Base-by-base conservation (phyloP, 495 filamentous ascomycete species). In the Haplographium delicatum region DNA sequence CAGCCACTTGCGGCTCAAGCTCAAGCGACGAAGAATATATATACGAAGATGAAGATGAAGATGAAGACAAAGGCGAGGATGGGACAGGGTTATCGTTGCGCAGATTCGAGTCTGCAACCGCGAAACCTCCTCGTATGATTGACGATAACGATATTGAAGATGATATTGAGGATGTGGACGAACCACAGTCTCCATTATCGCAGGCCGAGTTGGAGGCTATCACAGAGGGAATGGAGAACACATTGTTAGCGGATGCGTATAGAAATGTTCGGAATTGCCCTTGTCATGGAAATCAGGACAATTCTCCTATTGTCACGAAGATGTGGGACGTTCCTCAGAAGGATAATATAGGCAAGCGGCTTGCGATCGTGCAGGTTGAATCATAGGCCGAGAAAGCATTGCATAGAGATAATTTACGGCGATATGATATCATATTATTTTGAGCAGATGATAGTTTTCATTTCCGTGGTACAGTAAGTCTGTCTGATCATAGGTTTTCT, bases 311-410 rank as follows among this genome's bases (percentile, higher is more conserved):
- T 3, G 42, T 47, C 11, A 33, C 46, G 15, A 53, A 53, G 41
- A 22, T 47, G 4, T 53, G 51, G 51, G 51, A 53, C 16, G 44
- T 53, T 34, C 43, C 51, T 28, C 11, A 31, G 35, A 33, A 41
- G 16, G 25, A 37, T 9, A 33, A 19, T 10, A 28, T 28, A 19
- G 35, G 35, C 10, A 13, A 19, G 35, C 40, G 47, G 24, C 30
- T 39, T 13, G 47, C 23, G 18, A 37, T 50, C 31, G 47, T 50
- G 25, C 35, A 50, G 23, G n/a, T 50, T 39, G 35, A n/a, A n/a
- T n/a, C n/a, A n/a, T n/a, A n/a, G n/a, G n/a, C n/a, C n/a, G n/a
- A n/a, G n/a, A n/a, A n/a, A n/a, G n/a, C n/a, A n/a, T n/a, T n/a
- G n/a, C n/a, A n/a, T n/a, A n/a, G n/a, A n/a, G n/a, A n/a, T n/a